These are phyloP conservation scores for Globisporangium cederbergense DNA, from an alignment of 352 stramenopile species.

Conservation along the genomic window DNA sequence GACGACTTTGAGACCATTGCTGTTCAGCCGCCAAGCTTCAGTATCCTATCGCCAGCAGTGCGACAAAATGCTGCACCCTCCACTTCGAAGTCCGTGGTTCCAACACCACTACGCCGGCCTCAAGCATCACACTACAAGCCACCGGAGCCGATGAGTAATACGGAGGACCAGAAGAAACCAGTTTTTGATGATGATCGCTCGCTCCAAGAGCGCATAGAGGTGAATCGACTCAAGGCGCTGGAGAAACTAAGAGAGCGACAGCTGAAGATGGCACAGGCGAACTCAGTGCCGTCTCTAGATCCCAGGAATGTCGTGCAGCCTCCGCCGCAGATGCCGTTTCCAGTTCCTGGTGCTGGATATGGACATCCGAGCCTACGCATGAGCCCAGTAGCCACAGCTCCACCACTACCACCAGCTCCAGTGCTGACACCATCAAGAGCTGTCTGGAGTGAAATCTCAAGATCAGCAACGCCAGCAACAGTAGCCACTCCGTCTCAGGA, in stretches of 20 bases:
- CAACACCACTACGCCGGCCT: background rate
- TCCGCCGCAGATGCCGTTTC: background rate
- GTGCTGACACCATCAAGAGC: background rate
- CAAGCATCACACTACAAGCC: background rate
- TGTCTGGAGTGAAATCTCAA: background rate
- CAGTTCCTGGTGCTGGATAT: conserved; percentile 1
- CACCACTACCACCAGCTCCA: background rate
- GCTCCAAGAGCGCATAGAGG: conserved; percentile 58
- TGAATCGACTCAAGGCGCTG: conserved; percentile 57
- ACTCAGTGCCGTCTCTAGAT: background rate
- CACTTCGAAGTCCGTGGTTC: background rate
- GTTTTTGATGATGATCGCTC: conserved; percentile 14
- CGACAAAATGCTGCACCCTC: background rate
- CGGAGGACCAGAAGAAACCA: background rate
- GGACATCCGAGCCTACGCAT: background rate
- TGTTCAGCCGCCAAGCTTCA: conserved; percentile 12
- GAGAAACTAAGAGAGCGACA: conserved; percentile 50
- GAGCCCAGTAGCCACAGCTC: background rate
- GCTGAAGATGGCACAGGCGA: conserved; percentile 18
- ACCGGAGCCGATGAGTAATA: background rate
- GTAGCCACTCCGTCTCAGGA: background rate
- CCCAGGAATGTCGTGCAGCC: background rate
- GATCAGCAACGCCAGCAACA: background rate
- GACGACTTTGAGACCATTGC: conserved; percentile 14
- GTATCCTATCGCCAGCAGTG: conserved; percentile 2